Conservation (phyloP, 2,329 filamentous ascomycete species). For the Aspergillus fijiensis region DNA sequence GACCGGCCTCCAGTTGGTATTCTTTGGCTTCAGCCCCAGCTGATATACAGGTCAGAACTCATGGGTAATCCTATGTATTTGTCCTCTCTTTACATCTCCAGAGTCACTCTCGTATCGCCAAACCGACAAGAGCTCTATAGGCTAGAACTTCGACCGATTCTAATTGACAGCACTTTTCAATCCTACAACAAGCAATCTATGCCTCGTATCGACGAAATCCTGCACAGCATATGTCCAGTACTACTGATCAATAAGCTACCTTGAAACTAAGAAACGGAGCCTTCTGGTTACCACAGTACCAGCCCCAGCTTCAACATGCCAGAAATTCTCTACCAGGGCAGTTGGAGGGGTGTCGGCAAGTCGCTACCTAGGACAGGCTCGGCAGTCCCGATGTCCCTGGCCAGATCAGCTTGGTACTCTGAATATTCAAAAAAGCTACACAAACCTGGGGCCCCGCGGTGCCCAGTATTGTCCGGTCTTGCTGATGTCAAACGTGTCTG, state of each 20-base stretch:
- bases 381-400: constrained; percentile 68
- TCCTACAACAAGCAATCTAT: no score
- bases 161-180: no score
- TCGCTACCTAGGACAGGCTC: constrained; percentile 62
- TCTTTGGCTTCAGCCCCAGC: no score
- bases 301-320: background rate
- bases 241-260: background rate
- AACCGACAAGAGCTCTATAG: no score
- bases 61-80: no score
- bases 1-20: background rate
- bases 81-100: no score
- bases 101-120: no score
- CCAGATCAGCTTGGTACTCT: constrained; percentile 10
- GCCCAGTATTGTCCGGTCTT: constrained; percentile 73
- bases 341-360: constrained; percentile 62
- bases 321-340: constrained; percentile 58
- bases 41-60: no score
- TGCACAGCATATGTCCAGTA: background rate
- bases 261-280: background rate
- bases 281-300: background rate
- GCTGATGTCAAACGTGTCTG: constrained; percentile 61
- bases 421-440: constrained; percentile 11
- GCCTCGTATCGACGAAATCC: no score
- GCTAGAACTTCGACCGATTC: no score
- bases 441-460: constrained; percentile 64